phyloP scores from a whole-genome alignment of 2,329 filamentous ascomycete species.

The Apiospora arundinis region DNA sequence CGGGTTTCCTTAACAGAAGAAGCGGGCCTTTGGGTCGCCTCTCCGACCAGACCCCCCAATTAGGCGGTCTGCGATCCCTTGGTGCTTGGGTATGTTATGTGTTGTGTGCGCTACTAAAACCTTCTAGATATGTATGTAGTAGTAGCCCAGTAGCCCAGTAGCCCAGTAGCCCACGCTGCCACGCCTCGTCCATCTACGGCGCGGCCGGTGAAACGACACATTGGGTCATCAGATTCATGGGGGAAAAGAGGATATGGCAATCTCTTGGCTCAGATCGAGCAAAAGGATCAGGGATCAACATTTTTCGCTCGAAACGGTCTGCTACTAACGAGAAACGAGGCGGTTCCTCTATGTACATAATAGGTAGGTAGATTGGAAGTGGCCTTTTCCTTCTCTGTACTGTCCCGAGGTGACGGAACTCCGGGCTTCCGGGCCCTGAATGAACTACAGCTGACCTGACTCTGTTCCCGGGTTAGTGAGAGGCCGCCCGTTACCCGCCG shows the following conservation, averaged over 20 bases:
- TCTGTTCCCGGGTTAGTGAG: background rate
- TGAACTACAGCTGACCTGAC: too few species aligned
- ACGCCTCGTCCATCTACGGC: background rate
- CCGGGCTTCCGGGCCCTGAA: background rate
- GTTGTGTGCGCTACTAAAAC: background rate
- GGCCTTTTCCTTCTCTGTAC: too few species aligned
- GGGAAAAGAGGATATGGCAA: slow-evolving; percentile 8
- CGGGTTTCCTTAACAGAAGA: slow-evolving; percentile 1
- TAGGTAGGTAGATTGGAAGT: too few species aligned
- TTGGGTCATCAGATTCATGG: background rate
- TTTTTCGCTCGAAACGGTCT: background rate
- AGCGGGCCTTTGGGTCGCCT: background rate
- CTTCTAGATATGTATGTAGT: background rate
- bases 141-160: too few species aligned
- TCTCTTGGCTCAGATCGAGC: slow-evolving; percentile 15
- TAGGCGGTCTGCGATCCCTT: slow-evolving; percentile 8
- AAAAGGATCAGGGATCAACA: background rate
- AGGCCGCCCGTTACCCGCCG: slow-evolving; percentile 6
- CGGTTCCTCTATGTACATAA: background rate
- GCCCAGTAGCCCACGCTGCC: background rate
- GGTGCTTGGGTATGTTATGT: background rate
- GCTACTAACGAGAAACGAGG: background rate
- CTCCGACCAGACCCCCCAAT: slow-evolving; percentile 4
- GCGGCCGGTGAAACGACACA: background rate
- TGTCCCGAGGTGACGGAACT: background rate